These are phyloP conservation scores for Calvatia gigantea DNA, from an alignment of 768 basidiomycete species.

Conservation along the genomic window DNA sequence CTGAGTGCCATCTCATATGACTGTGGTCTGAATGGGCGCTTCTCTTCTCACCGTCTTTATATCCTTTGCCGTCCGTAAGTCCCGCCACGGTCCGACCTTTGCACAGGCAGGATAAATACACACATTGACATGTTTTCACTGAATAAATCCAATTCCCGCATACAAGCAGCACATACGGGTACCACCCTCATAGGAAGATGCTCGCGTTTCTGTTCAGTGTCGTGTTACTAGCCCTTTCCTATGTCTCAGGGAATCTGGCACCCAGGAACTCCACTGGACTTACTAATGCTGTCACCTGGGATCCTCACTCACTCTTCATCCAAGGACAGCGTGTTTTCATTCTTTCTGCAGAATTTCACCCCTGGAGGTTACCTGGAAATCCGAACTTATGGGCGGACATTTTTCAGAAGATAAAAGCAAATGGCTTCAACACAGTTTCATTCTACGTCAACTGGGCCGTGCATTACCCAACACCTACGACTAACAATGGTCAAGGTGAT, in stretches of 20 bases:
- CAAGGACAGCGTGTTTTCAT: constrained; percentile 55
- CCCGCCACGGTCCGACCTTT: constrained; percentile 2
- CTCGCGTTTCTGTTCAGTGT: not conserved
- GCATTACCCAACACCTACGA: constrained; percentile 44
- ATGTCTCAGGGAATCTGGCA: not conserved
- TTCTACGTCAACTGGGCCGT: constrained; percentile 61
- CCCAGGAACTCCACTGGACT: constrained; percentile 36
- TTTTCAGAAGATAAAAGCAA: constrained; percentile 59
- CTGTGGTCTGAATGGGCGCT: not conserved
- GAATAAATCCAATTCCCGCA: not conserved
- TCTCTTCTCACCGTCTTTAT: not conserved
- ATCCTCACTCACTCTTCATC: constrained; percentile 55
- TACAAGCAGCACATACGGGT: not conserved
- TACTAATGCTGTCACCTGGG: constrained; percentile 53
- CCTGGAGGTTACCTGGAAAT: constrained; percentile 52
- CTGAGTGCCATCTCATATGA: constrained; percentile 2
- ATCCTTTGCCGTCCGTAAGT: not conserved
- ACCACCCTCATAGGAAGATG: not conserved
- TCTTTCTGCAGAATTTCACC: constrained; percentile 60
- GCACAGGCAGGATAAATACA: not conserved
- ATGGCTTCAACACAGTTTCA: constrained; percentile 59
- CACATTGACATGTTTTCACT: not conserved
- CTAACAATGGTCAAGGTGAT: constrained; percentile 42
- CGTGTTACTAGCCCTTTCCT: not conserved
- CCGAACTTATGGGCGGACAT: constrained; percentile 56